These are phyloP conservation scores for Exutisphaerella laricina DNA, from an alignment of 2,329 filamentous ascomycete genomes.

Conservation along the genomic window DNA sequence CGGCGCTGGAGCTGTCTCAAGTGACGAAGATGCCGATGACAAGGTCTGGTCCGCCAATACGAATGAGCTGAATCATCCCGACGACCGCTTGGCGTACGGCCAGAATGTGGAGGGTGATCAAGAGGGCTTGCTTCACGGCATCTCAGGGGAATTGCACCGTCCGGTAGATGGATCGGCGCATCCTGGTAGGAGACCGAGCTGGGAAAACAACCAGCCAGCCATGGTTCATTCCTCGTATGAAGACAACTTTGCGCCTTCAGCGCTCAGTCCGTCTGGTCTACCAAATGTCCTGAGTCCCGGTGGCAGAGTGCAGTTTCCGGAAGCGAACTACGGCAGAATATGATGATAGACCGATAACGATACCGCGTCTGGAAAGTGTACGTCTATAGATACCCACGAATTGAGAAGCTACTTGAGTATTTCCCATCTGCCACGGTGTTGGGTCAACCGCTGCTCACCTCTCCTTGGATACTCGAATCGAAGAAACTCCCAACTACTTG, in stretches of 20 bases:
- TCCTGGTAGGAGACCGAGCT: slow-evolving; percentile 17
- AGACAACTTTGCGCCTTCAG: slow-evolving; percentile 16
- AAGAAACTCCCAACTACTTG: background rate
- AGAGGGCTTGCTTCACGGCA: slow-evolving; percentile 15
- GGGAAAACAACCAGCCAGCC: slow-evolving; percentile 8
- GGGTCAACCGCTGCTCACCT: background rate
- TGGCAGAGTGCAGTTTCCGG: slow-evolving; percentile 20
- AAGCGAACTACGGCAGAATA: slow-evolving; percentile 22
- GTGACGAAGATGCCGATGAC: slow-evolving; percentile 39
- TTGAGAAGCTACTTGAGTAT: background rate
- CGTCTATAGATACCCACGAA: slow-evolving; percentile 4
- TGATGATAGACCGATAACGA: background rate
- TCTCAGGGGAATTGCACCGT: slow-evolving; percentile 11
- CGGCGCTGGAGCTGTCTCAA: slow-evolving; percentile 24
- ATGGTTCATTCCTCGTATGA: slow-evolving; percentile 17
- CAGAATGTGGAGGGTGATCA: slow-evolving; percentile 10
- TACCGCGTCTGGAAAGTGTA: background rate
- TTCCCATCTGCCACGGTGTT: background rate
- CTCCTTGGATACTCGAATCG: background rate
- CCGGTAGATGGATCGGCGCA: slow-evolving; percentile 14
- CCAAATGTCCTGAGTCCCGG: slow-evolving; percentile 9
- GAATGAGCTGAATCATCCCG: slow-evolving; percentile 29
- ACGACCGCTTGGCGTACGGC: slow-evolving; percentile 13
- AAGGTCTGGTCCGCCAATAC: slow-evolving; percentile 44
- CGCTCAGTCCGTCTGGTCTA: slow-evolving; percentile 17